phyloP scores from a whole-genome alignment of 2,329 filamentous ascomycete species.

The Cladophialophora exuberans region DNA sequence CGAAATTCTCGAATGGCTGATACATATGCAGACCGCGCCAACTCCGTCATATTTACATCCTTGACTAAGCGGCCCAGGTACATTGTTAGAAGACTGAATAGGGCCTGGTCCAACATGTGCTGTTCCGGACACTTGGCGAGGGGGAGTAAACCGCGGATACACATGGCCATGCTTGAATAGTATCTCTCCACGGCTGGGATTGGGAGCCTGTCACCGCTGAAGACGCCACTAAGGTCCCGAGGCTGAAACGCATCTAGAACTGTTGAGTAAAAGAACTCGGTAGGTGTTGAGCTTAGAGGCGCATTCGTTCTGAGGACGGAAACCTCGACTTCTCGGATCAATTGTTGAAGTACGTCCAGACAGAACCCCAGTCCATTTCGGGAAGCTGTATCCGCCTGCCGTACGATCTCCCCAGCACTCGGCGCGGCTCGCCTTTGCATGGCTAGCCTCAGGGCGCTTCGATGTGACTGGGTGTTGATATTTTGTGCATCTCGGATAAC shows the following conservation, averaged over 20 bases:
- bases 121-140: not conserved
- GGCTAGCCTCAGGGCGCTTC: constrained; percentile 2
- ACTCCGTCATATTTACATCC: not conserved
- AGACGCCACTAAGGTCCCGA: not conserved
- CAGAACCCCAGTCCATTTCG: too few relatives aligned
- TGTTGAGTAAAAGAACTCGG: constrained; percentile 8
- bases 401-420: too few relatives aligned
- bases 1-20: constrained; percentile 6
- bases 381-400: too few relatives aligned
- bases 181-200: not conserved
- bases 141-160: constrained; percentile 7
- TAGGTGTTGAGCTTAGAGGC: not conserved
- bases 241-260: constrained; percentile 8
- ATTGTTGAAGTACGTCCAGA: not conserved
- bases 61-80: constrained; percentile 6
- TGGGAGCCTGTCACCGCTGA: constrained; percentile 4
- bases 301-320: not conserved
- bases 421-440: constrained; percentile 1
- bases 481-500: constrained; percentile 5
- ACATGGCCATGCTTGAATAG: constrained; percentile 7
- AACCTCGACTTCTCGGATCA: not conserved
- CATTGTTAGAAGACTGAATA: constrained; percentile 10
- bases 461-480: not conserved
- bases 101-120: constrained; percentile 1
- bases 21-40: constrained; percentile 5